Percentiles rank a stretch among this genome's conserved stretches.
These are phyloP conservation scores for Phytopythium delawarense DNA, from an alignment of 352 stramenopile species.

Conservation along the genomic window DNA sequence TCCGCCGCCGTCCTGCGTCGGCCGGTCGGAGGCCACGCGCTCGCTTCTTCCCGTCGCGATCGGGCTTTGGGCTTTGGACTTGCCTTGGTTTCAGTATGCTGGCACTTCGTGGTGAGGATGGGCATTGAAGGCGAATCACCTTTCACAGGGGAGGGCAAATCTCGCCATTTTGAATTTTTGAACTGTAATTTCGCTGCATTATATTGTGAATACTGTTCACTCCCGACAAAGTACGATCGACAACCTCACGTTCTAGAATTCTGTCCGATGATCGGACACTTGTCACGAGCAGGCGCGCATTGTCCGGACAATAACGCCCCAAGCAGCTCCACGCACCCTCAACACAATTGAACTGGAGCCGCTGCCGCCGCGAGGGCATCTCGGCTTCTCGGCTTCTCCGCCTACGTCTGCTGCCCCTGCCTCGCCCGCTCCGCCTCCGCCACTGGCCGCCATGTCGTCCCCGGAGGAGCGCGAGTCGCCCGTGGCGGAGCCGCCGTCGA, in stretches of 20 bases:
- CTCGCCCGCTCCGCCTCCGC: background rate
- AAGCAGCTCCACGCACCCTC: no score
- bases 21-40: background rate
- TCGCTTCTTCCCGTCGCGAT: background rate
- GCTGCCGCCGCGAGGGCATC: no score
- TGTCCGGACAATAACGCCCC: no score
- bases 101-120: background rate
- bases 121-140: background rate
- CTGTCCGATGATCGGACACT: constrained; percentile 1
- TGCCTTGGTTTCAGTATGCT: background rate
- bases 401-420: background rate
- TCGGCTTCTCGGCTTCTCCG: no score
- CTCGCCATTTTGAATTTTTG: background rate
- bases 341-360: no score
- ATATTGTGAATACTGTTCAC: background rate
- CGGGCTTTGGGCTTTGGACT: background rate
- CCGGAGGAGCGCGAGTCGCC: constrained; percentile 3
- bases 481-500: constrained; percentile 1
- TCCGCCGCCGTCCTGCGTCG: background rate
- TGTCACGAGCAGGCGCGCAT: background rate
- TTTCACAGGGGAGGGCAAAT: background rate
- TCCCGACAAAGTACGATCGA: background rate
- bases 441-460: background rate
- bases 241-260: constrained; percentile 1
- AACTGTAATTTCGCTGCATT: background rate